Conservation (phyloP, 2,329 filamentous ascomycete genomes). For the Cladosporium sp. region DNA sequence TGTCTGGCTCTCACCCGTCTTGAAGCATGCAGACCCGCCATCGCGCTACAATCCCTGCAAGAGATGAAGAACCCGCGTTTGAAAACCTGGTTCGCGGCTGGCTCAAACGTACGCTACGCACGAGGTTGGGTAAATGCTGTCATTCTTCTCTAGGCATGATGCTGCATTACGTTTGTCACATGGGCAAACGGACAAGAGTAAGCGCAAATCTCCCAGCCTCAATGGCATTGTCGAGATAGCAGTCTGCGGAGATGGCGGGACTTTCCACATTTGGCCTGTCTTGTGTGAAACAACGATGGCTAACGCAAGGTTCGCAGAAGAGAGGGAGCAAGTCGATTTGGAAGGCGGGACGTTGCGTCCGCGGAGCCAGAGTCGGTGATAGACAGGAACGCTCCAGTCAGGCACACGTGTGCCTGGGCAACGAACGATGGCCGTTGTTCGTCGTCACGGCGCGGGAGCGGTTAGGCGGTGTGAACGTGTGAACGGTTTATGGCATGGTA, state of each 20-base stretch:
- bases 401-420: conserved; percentile 9
- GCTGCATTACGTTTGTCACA: neutral
- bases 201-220: conserved; percentile 4
- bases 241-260: neutral
- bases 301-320: neutral
- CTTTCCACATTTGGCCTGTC: neutral
- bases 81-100: neutral
- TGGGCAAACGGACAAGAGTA: neutral
- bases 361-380: neutral
- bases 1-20: neutral
- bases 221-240: neutral
- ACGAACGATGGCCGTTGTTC: conserved; percentile 3
- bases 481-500: no score
- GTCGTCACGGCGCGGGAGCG: conserved; percentile 9
- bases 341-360: neutral
- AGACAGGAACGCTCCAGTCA: neutral
- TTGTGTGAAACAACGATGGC: conserved; percentile 5
- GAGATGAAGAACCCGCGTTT: neutral
- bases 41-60: neutral
- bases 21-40: neutral
- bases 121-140: conserved; percentile 1
- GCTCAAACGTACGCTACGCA: neutral
- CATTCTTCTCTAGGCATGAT: neutral
- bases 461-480: neutral
- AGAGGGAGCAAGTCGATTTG: neutral